These are phyloP conservation scores for Zea mays DNA, from an alignment of 176 grass and related monocot species.

Conservation along the genomic window DNA sequence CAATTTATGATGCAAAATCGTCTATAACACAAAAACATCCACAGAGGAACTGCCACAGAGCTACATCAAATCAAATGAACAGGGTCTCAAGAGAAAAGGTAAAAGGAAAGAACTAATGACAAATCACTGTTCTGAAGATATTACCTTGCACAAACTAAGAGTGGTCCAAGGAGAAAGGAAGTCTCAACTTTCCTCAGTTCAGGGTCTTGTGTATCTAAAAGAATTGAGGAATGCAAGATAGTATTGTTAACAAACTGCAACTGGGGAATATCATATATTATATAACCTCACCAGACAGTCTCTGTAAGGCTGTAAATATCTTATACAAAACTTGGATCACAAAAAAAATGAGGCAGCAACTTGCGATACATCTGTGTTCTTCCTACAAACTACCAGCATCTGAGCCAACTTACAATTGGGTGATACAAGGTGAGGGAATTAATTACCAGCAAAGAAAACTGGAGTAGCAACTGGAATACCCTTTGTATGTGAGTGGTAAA, in stretches of 20 bases:
- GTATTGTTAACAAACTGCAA: not conserved
- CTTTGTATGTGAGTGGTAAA: constrained; percentile 79
- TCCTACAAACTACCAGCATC: constrained; percentile 27
- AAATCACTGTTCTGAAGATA: not conserved
- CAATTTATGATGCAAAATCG: constrained; percentile 7
- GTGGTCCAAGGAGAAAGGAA: constrained; percentile 80
- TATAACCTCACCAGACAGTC: not conserved
- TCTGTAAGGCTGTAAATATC: not conserved
- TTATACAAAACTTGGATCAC: not conserved
- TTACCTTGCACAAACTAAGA: constrained; percentile 86
- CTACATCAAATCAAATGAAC: not conserved
- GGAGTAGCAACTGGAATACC: constrained; percentile 71
- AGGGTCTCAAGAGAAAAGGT: not conserved
- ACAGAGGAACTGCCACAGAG: not conserved
- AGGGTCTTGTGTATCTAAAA: constrained; percentile 63
- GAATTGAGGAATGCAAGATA: constrained; percentile 7
- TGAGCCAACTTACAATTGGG: constrained; percentile 11
- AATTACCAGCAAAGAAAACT: constrained; percentile 79
- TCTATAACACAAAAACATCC: not conserved
- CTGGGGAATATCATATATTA: not conserved
- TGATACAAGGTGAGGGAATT: not conserved
- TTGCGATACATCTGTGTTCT: not conserved
- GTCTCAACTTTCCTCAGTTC: constrained; percentile 72
- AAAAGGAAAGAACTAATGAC: not conserved
- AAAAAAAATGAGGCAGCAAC: not conserved